A percentile compares a stretch with the other conserved stretches of the same genome.
Conservation (phyloP, 2,329 filamentous ascomycete genomes). For the Penicillium palitans region DNA sequence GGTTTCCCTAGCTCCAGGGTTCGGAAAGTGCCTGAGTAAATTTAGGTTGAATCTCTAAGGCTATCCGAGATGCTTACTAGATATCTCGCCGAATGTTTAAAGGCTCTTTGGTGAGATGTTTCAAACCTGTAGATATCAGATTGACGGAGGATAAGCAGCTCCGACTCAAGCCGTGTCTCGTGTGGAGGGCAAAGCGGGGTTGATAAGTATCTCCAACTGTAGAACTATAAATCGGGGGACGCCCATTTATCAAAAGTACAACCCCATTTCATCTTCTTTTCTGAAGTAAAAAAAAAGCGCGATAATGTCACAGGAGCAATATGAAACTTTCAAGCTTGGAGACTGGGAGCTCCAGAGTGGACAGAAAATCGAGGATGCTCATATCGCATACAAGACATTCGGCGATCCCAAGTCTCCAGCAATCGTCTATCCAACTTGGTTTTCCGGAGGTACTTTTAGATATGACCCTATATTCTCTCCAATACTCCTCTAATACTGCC, state of each 20-base stretch:
- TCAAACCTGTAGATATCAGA: not conserved
- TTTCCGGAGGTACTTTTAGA: constrained; percentile 56
- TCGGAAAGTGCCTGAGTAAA: not conserved
- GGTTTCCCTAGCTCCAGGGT: not conserved
- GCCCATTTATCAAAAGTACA: not conserved
- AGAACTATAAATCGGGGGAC: constrained; percentile 14
- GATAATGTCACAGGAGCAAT: constrained; percentile 28
- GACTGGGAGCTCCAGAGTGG: constrained; percentile 68
- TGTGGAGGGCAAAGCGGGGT: constrained; percentile 23
- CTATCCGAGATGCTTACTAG: not conserved
- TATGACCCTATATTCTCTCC: not conserved
- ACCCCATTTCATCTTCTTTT: not conserved
- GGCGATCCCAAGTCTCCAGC: constrained; percentile 63
- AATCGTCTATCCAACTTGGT: constrained; percentile 78
- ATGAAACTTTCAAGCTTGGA: constrained; percentile 59
- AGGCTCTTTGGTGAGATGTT: not conserved
- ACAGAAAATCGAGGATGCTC: constrained; percentile 61
- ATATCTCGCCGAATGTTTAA: not conserved
- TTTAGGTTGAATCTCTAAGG: not conserved
- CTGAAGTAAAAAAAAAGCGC: not conserved
- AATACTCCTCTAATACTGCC: not conserved
- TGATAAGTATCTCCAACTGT: constrained; percentile 8
- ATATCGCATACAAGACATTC: constrained; percentile 75
- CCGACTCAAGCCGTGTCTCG: constrained; percentile 11
- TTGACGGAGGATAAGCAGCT: not conserved